Conservation (phyloP, 495 filamentous ascomycete species). For the Lentithecium fluviatile region DNA sequence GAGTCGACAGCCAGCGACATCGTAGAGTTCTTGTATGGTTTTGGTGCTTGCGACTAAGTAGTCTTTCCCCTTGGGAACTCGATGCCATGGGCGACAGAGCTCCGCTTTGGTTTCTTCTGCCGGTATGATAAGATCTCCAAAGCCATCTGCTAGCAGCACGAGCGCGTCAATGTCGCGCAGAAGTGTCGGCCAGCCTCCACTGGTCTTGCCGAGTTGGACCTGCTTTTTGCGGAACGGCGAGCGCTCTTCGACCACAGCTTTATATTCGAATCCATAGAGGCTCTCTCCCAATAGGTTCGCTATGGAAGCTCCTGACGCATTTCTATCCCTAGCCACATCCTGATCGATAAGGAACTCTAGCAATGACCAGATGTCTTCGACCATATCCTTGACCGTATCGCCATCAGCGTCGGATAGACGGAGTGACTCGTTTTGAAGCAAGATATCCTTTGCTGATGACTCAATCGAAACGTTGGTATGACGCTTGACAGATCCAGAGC, state of each 20-base stretch:
- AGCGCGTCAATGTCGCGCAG: constrained; percentile 33
- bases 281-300: not conserved
- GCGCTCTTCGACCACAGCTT: constrained; percentile 29
- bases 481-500: constrained; percentile 11
- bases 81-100: constrained; percentile 29
- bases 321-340: constrained; percentile 10
- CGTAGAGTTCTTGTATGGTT: constrained; percentile 28
- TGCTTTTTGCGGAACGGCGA: constrained; percentile 21
- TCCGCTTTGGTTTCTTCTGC: not conserved
- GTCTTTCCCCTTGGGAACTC: constrained; percentile 31
- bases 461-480: not conserved
- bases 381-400: constrained; percentile 31
- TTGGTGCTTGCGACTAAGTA: constrained; percentile 27
- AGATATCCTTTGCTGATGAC: not conserved
- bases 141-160: constrained; percentile 34
- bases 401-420: constrained; percentile 7
- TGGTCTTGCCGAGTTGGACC: constrained; percentile 11
- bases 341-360: constrained; percentile 35
- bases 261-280: constrained; percentile 34
- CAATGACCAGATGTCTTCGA: constrained; percentile 34
- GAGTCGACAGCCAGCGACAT: constrained; percentile 26
- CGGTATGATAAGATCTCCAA: constrained; percentile 34
- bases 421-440: not conserved
- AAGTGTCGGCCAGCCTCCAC: constrained; percentile 34
- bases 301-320: constrained; percentile 12